Evolutionary conservation across 2,329 filamentous ascomycete genomes (phyloP).

Genomic region (Esteya vermicola): DNA sequence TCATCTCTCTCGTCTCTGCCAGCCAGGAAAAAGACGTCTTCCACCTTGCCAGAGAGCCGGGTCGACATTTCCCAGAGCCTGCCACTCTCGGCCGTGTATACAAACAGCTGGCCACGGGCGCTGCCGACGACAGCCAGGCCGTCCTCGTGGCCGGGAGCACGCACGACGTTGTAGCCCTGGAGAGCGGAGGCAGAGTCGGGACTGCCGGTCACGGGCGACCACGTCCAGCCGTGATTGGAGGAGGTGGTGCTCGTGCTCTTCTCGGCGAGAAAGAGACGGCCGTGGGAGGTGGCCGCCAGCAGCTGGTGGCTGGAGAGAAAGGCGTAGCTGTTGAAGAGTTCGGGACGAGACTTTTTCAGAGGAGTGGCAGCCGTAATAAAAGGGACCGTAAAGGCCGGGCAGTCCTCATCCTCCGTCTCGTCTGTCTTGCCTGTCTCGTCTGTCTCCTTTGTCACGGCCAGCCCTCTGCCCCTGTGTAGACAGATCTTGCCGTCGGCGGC

Average conservation of each 20-base stretch:
- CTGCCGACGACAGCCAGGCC: constrained; percentile 33
- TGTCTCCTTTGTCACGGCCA: no score
- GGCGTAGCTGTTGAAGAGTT: constrained; percentile 25
- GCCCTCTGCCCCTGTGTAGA: constrained; percentile 19
- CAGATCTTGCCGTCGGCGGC: constrained; percentile 67
- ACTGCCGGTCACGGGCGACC: constrained; percentile 25
- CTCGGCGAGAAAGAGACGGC: constrained; percentile 8
- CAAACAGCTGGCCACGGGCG: constrained; percentile 31
- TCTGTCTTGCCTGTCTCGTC: no score
- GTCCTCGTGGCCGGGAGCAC: constrained; percentile 10
- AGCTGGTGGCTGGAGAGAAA: constrained; percentile 68
- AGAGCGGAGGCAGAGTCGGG: constrained; percentile 23
- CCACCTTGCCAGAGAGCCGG: constrained; percentile 31
- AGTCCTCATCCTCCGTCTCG: no score
- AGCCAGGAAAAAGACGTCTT: constrained; percentile 31
- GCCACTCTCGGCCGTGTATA: constrained; percentile 20
- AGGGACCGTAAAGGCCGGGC: no score
- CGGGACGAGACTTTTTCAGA: constrained; percentile 2
- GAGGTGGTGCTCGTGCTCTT: constrained; percentile 9
- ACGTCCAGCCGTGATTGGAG: no score
- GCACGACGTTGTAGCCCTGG: constrained; percentile 32
- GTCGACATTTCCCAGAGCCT: constrained; percentile 14
- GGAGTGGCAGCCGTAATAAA: neutral
- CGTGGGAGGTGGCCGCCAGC: constrained; percentile 29
- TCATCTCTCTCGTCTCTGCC: neutral